These are phyloP conservation scores for Zoysia matrella DNA, from an alignment of 202 grass and related monocot species.

Conservation along the genomic window DNA sequence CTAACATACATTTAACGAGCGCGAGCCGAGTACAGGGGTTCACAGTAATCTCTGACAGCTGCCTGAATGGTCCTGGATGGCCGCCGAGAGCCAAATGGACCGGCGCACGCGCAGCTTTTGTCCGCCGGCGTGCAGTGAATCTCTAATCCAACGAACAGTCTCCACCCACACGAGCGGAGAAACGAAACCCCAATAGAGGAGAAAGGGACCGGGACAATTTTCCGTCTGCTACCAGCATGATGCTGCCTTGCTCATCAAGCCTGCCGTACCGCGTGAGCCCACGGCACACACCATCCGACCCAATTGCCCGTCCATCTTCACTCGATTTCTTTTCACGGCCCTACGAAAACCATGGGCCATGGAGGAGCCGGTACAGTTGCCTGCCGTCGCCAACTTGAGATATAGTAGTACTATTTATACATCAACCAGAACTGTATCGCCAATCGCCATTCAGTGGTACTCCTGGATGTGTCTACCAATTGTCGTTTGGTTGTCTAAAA, in stretches of 20 bases:
- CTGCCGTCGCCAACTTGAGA: background rate
- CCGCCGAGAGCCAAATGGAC: conserved; percentile 16
- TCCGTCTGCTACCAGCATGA: conserved; percentile 39
- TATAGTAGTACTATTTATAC: no score
- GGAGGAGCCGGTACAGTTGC: conserved; percentile 5
- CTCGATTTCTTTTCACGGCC: conserved; percentile 7
- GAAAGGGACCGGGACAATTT: background rate
- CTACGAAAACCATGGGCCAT: conserved; percentile 12
- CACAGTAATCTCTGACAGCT: background rate
- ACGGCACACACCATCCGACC: conserved; percentile 20
- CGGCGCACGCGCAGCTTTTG: conserved; percentile 29
- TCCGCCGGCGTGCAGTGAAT: background rate
- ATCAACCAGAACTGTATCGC: no score
- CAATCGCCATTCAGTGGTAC: no score
- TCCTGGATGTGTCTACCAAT: no score
- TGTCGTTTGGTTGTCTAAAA: no score
- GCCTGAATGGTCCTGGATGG: conserved; percentile 15
- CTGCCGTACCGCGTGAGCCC: conserved; percentile 17
- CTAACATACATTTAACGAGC: no score
- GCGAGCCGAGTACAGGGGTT: no score
- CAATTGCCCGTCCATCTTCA: conserved; percentile 24
- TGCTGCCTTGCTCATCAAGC: conserved; percentile 42
- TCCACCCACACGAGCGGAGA: background rate
- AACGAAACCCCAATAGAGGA: background rate
- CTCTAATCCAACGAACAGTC: no score